Percentiles rank a stretch among this genome's conserved stretches.
Evolutionary conservation across 768 basidiomycete genomes (phyloP).

Genomic region (Russula dissimulans): DNA sequence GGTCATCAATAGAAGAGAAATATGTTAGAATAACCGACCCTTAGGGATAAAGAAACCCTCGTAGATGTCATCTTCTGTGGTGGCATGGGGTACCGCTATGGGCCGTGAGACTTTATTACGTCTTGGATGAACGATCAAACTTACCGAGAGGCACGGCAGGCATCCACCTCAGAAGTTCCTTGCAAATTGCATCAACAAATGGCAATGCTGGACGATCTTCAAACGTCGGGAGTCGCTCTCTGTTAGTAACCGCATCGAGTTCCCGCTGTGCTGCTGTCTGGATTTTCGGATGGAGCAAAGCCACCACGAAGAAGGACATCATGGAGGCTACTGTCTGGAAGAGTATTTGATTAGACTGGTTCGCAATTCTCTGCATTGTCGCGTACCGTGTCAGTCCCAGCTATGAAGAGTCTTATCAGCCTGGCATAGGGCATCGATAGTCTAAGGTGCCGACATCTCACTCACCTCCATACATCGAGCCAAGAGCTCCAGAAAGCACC

Average conservation of each 20-base stretch:
- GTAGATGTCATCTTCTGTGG: neutral
- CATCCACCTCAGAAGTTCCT: neutral
- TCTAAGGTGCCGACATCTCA: too few relatives aligned
- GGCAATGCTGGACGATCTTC: neutral
- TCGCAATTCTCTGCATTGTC: too few relatives aligned
- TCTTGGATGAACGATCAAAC: too few relatives aligned
- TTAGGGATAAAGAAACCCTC: neutral
- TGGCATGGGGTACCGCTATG: neutral
- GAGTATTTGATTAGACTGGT: too few relatives aligned
- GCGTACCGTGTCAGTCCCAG: constrained; percentile 2
- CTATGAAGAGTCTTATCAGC: neutral
- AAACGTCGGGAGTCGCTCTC: neutral
- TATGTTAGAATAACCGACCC: neutral
- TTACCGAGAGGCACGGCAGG: neutral
- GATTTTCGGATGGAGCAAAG: neutral
- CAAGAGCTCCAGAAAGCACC: neutral
- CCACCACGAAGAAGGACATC: neutral
- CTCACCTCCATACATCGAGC: neutral
- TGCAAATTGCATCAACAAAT: neutral
- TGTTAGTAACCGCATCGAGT: neutral
- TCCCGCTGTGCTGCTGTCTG: neutral
- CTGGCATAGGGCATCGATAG: neutral
- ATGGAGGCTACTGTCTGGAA: neutral
- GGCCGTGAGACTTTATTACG: too few relatives aligned
- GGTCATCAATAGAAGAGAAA: neutral